Base-by-base conservation (phyloP, 2,329 filamentous ascomycete species). In the Fusarium musae region DNA sequence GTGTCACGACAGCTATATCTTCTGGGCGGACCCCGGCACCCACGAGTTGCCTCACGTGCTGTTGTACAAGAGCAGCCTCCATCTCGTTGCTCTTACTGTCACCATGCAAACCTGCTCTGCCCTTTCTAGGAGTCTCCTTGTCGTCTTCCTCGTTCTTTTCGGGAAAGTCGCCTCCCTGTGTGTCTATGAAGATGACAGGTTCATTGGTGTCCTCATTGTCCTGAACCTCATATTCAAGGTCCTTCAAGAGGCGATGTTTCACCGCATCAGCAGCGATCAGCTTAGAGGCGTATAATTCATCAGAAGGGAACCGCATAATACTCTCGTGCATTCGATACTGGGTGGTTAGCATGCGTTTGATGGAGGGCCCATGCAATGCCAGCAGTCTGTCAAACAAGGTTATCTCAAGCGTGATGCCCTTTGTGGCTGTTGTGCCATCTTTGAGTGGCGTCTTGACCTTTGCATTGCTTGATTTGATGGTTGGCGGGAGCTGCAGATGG, bases 241-340 rank as follows among this genome's bases (percentile, higher is more conserved):
- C 93, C 58, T 86, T 92, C 13, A 99, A 87, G 11, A 98, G 83
- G 21, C 95, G 90, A 9, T 84, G 84, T 80, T 92, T 93, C 70
- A 98, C 96, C 0, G 87, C 85, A 9, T 96, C 93, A 3, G 93
- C 95, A 1, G 96, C 96, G 6, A 95, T 84, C 2, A 99, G 88
- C 77, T 92, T 92, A 5, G 89, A 90, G 69, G 94, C 93, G 83
- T 99, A 99, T 16, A 98, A 87, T 79, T 96, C 92, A 70, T 93
- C 89, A 1, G 96, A 98, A 1, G 96, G 96, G 78, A 98, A 99
- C 11, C 90, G 88, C 95, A 98, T 98, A 77, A 99, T 98, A 60
- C 87, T 91, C 79, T 97, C 93, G 80, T 99, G 95, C 96, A 99
- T 99, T 42, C 96, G 94, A 82, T 99, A 99, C 83, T 99, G 96